Percentiles rank a stretch among this genome's conserved stretches.
Evolutionary conservation across 371 early-diverging fungal species (phyloP).

Genomic region (Nosema muscidifuracis): DNA sequence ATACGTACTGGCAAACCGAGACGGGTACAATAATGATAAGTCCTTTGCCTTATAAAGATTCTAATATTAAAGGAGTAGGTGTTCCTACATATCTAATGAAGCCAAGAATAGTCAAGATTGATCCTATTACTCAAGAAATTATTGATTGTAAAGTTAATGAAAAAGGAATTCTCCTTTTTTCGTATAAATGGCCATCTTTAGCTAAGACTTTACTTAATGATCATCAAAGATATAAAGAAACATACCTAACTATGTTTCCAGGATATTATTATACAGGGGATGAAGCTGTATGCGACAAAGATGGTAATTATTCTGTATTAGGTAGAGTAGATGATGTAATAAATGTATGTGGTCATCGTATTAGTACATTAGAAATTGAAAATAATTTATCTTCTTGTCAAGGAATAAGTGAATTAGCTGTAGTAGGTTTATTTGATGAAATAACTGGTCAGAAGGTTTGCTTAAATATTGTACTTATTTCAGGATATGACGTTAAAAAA

Average conservation of each 20-base stretch:
- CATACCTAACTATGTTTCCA: constrained; percentile 75
- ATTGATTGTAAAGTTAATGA: constrained; percentile 60
- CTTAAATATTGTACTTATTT: constrained; percentile 64
- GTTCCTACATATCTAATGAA: constrained; percentile 91
- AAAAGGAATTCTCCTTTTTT: constrained; percentile 79
- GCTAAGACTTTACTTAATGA: constrained; percentile 79
- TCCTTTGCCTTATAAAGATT: constrained; percentile 73
- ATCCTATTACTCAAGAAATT: constrained; percentile 1
- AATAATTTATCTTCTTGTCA: constrained; percentile 71
- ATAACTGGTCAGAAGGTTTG: constrained; percentile 72
- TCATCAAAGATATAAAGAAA: constrained; percentile 76
- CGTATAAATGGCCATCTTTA: constrained; percentile 81
- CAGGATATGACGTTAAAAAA: not conserved
- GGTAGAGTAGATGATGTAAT: constrained; percentile 89
- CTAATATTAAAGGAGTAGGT: constrained; percentile 85
- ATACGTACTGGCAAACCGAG: constrained; percentile 91
- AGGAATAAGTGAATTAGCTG: constrained; percentile 80
- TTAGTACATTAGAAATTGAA: constrained; percentile 87
- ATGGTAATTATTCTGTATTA: constrained; percentile 79
- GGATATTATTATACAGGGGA: constrained; percentile 75
- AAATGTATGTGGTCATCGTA: constrained; percentile 89
- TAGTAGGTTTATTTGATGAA: constrained; percentile 78
- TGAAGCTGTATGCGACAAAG: constrained; percentile 67
- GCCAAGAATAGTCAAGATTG: constrained; percentile 72
- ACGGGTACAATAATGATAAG: constrained; percentile 82